Percentiles rank a stretch among this genome's conserved stretches.
These are phyloP conservation scores for Fraxinus nigra DNA, from an alignment of 305 asterid species.

Conservation along the genomic window DNA sequence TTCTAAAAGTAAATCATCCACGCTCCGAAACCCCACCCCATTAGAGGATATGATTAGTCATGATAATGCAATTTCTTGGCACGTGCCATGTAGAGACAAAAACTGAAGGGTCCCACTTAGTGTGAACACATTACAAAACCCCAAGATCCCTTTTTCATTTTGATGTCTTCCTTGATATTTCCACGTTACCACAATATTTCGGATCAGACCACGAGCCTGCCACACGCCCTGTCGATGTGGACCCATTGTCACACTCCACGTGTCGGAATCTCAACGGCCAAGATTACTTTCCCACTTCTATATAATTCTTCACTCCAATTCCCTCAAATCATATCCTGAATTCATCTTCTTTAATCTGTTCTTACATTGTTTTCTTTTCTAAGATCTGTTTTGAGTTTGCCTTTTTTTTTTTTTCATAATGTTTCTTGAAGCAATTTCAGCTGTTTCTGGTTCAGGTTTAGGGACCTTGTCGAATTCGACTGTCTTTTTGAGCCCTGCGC, in stretches of 20 bases:
- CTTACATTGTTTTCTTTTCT: background rate
- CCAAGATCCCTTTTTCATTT: slow-evolving; percentile 29
- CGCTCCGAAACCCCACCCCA: background rate
- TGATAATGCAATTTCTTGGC: background rate
- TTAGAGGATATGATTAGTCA: background rate
- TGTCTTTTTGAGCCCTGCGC: background rate
- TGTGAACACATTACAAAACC: slow-evolving; percentile 31
- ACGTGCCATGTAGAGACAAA: background rate
- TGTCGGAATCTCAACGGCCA: slow-evolving; percentile 36
- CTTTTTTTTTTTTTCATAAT: slow-evolving; percentile 19
- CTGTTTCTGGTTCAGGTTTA: slow-evolving; percentile 32
- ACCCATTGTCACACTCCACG: slow-evolving; percentile 33
- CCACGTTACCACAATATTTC: slow-evolving; percentile 25
- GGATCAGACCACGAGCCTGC: slow-evolving; percentile 52
- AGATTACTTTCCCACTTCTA: slow-evolving; percentile 20
- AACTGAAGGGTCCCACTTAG: slow-evolving; percentile 15
- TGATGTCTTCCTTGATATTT: slow-evolving; percentile 21
- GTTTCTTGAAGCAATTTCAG: slow-evolving; percentile 55
- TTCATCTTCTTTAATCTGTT: background rate
- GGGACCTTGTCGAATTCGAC: slow-evolving; percentile 25
- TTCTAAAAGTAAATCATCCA: background rate
- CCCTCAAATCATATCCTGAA: background rate
- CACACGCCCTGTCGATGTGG: slow-evolving; percentile 72
- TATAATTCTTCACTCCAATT: slow-evolving; percentile 25
- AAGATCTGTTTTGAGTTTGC: background rate